Base-by-base conservation (phyloP, 23 red algal genomes). In the Agarophyton chilense region DNA sequence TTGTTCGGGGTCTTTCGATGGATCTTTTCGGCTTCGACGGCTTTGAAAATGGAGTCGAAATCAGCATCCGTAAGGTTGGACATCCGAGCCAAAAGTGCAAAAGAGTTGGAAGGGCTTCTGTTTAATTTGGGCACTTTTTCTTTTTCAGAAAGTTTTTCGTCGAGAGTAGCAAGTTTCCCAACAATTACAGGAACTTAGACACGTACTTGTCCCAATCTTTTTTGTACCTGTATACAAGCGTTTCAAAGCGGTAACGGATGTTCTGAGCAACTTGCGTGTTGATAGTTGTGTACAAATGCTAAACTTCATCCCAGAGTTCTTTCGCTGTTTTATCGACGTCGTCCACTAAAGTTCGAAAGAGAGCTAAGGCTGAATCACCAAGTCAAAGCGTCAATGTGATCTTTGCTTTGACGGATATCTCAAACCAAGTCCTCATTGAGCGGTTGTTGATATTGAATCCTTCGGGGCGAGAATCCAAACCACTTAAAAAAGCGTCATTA, bases 1-100 rank as follows among this genome's bases (percentile, higher is more conserved):
- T 77, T 54, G 55, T 58, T 63, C 25, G 26, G 52, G 29, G 26
- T 82, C 78, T 82, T 82, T 14, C 78, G 46, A n/a, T 52, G 72
- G 4, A n/a, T 39, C 10, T 34, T 28, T 66, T 77, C 47, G 1
- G 42, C 26, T 77, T 53, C 72, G 24, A 77, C 47, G 13, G 72
- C 42, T 4, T 47, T 77, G 26, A 77, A 21, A 26, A 77, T 10
- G 5, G 72, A 25, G 72, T 40, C 47, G 28, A 52, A 52, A 49
- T 26, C 65, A n/a, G n/a, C n/a, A n/a, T n/a, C n/a, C n/a, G n/a
- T n/a, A n/a, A n/a, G n/a, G n/a, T n/a, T n/a, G n/a, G n/a, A n/a
- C n/a, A n/a, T n/a, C n/a, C n/a, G n/a, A n/a, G n/a, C n/a, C n/a
- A n/a, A n/a, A n/a, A n/a, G n/a, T n/a, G n/a, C n/a, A n/a, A n/a